Evolutionary conservation across 768 basidiomycete genomes (phyloP), one percentile per base, ranked within the genome.

Genomic region (Amanita rimosa): DNA sequence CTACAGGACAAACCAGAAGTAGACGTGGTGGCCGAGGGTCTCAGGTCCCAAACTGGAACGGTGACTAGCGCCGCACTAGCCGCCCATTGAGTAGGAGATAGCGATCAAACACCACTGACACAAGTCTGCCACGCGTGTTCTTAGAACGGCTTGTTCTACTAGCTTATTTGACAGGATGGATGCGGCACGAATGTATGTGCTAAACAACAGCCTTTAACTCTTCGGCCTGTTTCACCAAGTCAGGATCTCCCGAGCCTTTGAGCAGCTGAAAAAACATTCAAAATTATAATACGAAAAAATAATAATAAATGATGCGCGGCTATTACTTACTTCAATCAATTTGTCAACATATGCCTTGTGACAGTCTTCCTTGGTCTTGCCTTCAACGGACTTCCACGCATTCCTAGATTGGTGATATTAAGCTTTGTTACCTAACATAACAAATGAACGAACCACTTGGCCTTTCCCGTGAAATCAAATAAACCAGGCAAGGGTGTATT

Each of bases 381-480:
- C 93, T 67, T 93, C 74, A 53, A 84, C 72, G 2, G 54, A 60
- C 9, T 80, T 74, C 90, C 92, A 96, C 17, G 94, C 95, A 58
- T 88, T 79, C 92, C 91, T 93, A 57, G 16, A 46, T 35, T 21
- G 45, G 34, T 24, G 17, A 44, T 22, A 42, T 26, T 50, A 49
- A 19, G 31, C 45, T 11, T 21, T 51, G 21, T 48, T 51, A 50
- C n/a, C 36, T 16, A 43, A 35, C 13, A 6, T 14, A 40, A 51
- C 19, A 33, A 29, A n/a, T 33, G 31, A 44, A 13, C 67, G 53
- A 44, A 91, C 91, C 92, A 95, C 73, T 97, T 98, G 54, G 81
- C 83, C 67, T 87, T 93, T 55, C 84, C 94, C 17, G 69, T 66
- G 59, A 96, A 94, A 62, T 95, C 89, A 34, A 96, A 61, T 68